These are phyloP conservation scores for Mucor circinelloides DNA, from an alignment of 371 early-diverging fungal species.

Conservation along the genomic window DNA sequence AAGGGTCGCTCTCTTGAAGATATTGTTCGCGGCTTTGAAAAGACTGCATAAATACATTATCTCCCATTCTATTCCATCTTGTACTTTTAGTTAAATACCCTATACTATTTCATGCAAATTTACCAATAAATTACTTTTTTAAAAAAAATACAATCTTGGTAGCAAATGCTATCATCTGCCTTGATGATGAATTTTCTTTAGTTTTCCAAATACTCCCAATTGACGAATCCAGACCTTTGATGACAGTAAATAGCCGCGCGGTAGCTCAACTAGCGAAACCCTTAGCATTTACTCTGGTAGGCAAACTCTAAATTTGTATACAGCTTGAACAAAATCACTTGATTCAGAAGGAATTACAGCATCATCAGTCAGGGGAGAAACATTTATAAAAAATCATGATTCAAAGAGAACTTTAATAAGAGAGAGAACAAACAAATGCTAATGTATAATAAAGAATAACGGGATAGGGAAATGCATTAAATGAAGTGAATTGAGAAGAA, in stretches of 20 bases:
- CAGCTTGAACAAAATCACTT: not conserved
- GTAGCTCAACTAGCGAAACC: not conserved
- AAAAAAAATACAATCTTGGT: no score
- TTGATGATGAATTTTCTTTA: not conserved
- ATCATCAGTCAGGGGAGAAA: not conserved
- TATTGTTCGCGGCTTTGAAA: no score
- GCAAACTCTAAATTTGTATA: not conserved
- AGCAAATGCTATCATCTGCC: not conserved
- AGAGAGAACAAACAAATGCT: not conserved
- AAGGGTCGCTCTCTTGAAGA: no score
- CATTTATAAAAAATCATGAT: not conserved
- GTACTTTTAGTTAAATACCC: no score
- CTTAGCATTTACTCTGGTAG: no score
- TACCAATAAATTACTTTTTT: not conserved
- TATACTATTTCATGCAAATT: not conserved
- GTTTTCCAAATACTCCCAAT: not conserved
- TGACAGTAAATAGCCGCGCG: not conserved
- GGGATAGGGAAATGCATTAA: not conserved
- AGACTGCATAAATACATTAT: no score
- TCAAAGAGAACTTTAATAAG: no score
- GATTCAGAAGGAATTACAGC: not conserved
- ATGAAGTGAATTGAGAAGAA: not conserved
- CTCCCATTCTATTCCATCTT: no score
- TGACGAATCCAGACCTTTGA: not conserved
- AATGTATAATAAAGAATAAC: not conserved